A percentile compares a stretch with the other conserved stretches of the same genome.
These are phyloP conservation scores for Cytospora schulzeri DNA, from an alignment of 2,329 filamentous ascomycete species.

Conservation along the genomic window DNA sequence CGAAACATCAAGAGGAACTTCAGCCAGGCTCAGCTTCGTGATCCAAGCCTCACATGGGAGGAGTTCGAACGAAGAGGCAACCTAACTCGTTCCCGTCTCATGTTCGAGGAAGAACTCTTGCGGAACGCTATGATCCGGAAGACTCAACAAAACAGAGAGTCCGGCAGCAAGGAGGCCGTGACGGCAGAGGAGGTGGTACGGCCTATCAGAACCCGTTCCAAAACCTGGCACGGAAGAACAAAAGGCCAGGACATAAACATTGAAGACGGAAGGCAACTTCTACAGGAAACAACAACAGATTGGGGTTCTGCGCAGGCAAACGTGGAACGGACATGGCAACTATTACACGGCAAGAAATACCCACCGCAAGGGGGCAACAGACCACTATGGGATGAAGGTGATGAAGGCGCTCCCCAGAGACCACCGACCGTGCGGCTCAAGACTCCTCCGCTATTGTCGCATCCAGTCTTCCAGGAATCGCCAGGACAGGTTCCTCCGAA, in stretches of 20 bases:
- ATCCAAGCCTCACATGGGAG: conserved; percentile 31
- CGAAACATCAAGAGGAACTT: conserved; percentile 16
- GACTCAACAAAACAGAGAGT: conserved; percentile 31
- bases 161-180: conserved; percentile 8
- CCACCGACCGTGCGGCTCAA: conserved; percentile 19
- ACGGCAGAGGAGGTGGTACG: background rate
- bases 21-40: conserved; percentile 27
- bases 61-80: conserved; percentile 29
- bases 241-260: background rate
- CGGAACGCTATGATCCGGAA: conserved; percentile 31
- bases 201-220: conserved; percentile 7
- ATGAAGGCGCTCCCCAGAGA: background rate
- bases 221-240: conserved; percentile 16
- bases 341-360: conserved; percentile 14
- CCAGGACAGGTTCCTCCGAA: background rate
- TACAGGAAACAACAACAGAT: background rate
- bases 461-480: conserved; percentile 21
- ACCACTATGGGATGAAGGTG: background rate
- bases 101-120: conserved; percentile 31
- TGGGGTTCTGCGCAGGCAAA: conserved; percentile 21
- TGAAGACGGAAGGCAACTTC: background rate
- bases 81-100: conserved; percentile 29
- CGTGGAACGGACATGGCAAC: conserved; percentile 20
- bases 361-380: background rate
- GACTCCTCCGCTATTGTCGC: conserved; percentile 24